These are phyloP conservation scores for Microcos paniculata DNA, from an alignment of 345 rosid species.

Conservation along the genomic window DNA sequence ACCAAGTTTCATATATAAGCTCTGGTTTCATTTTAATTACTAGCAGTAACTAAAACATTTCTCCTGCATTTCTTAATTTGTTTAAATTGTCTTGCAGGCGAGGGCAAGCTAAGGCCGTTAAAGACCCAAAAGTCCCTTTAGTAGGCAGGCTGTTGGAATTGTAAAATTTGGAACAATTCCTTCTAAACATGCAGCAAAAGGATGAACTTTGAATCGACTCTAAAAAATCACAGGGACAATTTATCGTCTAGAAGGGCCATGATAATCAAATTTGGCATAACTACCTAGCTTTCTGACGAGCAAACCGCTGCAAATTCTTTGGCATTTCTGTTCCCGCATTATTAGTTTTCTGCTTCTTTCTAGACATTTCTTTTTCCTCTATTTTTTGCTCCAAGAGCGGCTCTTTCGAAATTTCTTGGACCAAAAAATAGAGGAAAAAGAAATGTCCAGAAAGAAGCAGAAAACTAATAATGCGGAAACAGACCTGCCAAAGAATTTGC, in stretches of 20 bases:
- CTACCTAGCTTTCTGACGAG: constrained; percentile 29
- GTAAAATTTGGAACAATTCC: too few species aligned
- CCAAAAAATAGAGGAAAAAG: constrained; percentile 32
- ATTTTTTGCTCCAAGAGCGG: constrained; percentile 55
- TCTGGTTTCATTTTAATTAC: background rate
- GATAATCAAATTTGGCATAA: background rate
- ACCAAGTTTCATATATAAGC: background rate
- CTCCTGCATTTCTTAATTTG: background rate
- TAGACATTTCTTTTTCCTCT: constrained; percentile 22
- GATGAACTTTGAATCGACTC: too few species aligned
- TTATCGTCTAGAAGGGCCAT: background rate
- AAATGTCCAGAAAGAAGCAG: constrained; percentile 51
- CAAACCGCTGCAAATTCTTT: constrained; percentile 54
- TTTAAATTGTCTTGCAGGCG: constrained; percentile 17
- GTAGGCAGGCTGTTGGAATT: constrained; percentile 5
- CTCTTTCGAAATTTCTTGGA: constrained; percentile 59
- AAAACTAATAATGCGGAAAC: constrained; percentile 41
- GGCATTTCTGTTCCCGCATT: constrained; percentile 54
- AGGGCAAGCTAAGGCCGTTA: background rate
- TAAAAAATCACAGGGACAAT: too few species aligned
- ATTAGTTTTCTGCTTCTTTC: constrained; percentile 61
- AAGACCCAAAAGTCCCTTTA: background rate
- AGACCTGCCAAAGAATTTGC: constrained; percentile 53
- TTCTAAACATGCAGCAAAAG: too few species aligned
- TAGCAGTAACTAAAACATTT: too few species aligned